Percentiles rank a stretch among this genome's conserved stretches.
Evolutionary conservation across 371 early-diverging fungal species (phyloP).

Genomic region (Agmasoma carcini): DNA sequence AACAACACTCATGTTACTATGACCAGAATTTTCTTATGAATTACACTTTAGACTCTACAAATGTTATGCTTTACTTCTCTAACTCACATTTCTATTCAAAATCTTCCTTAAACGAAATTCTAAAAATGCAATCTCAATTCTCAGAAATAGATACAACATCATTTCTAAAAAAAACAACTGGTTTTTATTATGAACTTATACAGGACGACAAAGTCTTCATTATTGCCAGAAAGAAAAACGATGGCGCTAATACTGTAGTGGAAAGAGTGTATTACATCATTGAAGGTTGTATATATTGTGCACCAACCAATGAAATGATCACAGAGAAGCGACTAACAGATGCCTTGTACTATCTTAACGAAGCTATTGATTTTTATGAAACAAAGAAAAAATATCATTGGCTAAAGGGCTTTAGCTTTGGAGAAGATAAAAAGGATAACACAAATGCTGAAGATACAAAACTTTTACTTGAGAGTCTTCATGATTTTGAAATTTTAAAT

Average conservation of each 20-base stretch:
- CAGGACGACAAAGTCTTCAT: conserved; percentile 25
- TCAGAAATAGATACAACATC: conserved; percentile 59
- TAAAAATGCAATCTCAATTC: conserved; percentile 87
- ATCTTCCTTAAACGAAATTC: conserved; percentile 73
- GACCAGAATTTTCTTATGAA: conserved; percentile 42
- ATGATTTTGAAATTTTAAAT: conserved; percentile 20
- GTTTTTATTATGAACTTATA: conserved; percentile 30
- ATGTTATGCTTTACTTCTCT: conserved; percentile 78
- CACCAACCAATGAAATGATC: conserved; percentile 23
- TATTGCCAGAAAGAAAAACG: conserved; percentile 25
- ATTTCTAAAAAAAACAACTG: conserved; percentile 27
- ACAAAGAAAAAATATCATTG: conserved; percentile 14
- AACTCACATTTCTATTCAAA: conserved; percentile 84
- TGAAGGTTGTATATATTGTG: conserved; percentile 37
- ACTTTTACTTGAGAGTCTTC: conserved; percentile 5
- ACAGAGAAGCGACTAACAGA: conserved; percentile 18
- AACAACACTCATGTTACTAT: conserved; percentile 43
- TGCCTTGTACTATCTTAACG: conserved; percentile 24
- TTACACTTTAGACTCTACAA: conserved; percentile 55
- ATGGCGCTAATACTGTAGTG: neutral
- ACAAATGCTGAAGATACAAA: neutral
- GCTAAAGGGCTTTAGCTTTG: neutral
- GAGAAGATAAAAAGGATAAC: neutral
- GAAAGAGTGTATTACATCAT: conserved; percentile 35
- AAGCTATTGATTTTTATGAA: conserved; percentile 18